Percentiles rank a stretch among this genome's conserved stretches.
These are phyloP conservation scores for Coprinopsis strossmayeri DNA, from an alignment of 768 basidiomycete genomes.

Conservation along the genomic window DNA sequence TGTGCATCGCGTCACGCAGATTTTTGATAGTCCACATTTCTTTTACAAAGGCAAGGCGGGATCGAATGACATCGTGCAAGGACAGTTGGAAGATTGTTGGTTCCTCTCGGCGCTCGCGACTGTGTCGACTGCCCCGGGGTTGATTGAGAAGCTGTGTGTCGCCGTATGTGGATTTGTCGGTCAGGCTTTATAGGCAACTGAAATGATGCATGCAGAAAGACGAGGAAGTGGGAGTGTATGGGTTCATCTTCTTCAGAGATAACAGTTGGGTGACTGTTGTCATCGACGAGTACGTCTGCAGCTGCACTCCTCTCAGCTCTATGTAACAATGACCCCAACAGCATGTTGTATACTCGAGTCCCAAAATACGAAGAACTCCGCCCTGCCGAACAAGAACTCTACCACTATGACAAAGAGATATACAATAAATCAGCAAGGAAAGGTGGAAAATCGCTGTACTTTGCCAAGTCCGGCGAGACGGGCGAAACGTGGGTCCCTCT, in stretches of 20 bases:
- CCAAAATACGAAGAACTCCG: constrained; percentile 46
- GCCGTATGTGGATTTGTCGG: constrained; percentile 16
- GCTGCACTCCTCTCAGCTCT: too few species aligned
- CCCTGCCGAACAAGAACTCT: constrained; percentile 32
- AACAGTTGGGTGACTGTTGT: constrained; percentile 40
- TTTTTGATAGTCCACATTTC: constrained; percentile 47
- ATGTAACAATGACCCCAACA: too few species aligned
- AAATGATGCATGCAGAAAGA: constrained; percentile 24
- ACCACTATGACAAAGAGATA: constrained; percentile 41
- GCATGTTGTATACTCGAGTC: constrained; percentile 40
- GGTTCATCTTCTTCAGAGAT: constrained; percentile 45
- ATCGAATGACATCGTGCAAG: constrained; percentile 45
- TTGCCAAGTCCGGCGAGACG: constrained; percentile 38
- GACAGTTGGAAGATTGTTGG: constrained; percentile 49
- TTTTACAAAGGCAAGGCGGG: constrained; percentile 36
- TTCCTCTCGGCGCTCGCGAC: constrained; percentile 48
- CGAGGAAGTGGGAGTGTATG: constrained; percentile 42
- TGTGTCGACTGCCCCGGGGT: constrained; percentile 36
- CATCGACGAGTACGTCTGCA: constrained; percentile 51
- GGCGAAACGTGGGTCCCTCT: constrained; percentile 51
- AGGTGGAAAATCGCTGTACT: constrained; percentile 43
- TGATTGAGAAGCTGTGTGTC: constrained; percentile 50
- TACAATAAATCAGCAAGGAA: constrained; percentile 41
- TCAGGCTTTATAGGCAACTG: not conserved
- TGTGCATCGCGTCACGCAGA: constrained; percentile 36